Conservation (phyloP, 2,329 filamentous ascomycete genomes). For the Tolypocladium amazonense region DNA sequence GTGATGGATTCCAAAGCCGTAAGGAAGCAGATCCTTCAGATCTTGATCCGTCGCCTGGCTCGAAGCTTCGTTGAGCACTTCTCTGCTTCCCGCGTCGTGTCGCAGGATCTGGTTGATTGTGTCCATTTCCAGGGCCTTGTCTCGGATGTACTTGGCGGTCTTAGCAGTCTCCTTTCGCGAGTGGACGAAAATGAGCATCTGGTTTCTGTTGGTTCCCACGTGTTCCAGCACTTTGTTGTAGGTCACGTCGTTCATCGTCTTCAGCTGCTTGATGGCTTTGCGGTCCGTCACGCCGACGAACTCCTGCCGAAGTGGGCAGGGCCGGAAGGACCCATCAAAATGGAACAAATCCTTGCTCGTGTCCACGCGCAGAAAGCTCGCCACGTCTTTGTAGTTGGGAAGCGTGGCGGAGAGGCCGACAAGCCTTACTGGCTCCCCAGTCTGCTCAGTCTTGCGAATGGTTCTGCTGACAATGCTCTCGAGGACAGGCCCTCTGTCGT, state of each 20-base stretch:
- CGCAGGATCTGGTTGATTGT: constrained; percentile 93
- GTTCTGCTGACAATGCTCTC: constrained; percentile 96
- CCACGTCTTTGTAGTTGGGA: constrained; percentile 94
- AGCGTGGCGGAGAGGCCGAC: constrained; percentile 90
- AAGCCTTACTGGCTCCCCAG: constrained; percentile 82
- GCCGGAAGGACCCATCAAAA: constrained; percentile 88
- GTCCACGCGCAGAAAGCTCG: constrained; percentile 87
- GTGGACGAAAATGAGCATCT: constrained; percentile 98
- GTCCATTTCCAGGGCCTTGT: constrained; percentile 94
- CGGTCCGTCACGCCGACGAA: constrained; percentile 96
- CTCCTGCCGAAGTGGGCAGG: constrained; percentile 90
- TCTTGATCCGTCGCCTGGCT: constrained; percentile 75
- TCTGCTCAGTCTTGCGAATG: constrained; percentile 87
- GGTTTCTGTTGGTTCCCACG: constrained; percentile 83
- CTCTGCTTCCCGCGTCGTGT: constrained; percentile 82
- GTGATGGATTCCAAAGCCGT: constrained; percentile 97
- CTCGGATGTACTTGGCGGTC: constrained; percentile 89
- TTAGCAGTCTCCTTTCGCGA: constrained; percentile 97
- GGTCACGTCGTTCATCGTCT: constrained; percentile 98
- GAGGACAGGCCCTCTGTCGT: constrained; percentile 90
- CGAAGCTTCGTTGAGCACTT: constrained; percentile 77
- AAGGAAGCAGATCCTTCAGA: constrained; percentile 87
- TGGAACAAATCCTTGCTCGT: constrained; percentile 81
- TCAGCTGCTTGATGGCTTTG: constrained; percentile 96
- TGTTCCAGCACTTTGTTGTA: constrained; percentile 97